These are phyloP conservation scores for Bolboschoenus planiculmis DNA, from an alignment of 176 grass and related monocot species.

Conservation along the genomic window DNA sequence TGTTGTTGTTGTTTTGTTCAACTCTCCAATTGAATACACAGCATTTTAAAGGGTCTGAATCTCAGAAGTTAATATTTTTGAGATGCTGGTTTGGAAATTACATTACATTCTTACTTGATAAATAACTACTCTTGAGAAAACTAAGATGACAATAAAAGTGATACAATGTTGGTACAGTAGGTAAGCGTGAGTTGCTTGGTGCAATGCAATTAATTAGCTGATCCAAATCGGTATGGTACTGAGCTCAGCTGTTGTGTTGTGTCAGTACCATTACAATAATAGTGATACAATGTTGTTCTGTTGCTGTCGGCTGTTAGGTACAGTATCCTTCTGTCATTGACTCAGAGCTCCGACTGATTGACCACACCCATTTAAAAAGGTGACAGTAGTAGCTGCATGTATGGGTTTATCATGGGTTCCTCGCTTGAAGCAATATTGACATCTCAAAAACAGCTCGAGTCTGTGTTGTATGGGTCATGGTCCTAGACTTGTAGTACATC, in stretches of 20 bases:
- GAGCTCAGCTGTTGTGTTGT: not conserved
- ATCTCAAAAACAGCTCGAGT: no score
- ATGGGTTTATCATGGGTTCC: no score
- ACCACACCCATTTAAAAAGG: no score
- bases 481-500: no score
- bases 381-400: no score
- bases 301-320: not conserved
- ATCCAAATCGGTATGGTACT: not conserved
- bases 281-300: not conserved
- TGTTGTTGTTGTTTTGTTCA: not conserved
- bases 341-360: not conserved
- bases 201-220: not conserved
- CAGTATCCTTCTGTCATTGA: not conserved
- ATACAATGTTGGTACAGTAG: not conserved
- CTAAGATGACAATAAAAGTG: no score
- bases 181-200: not conserved
- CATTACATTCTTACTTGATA: not conserved
- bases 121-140: not conserved
- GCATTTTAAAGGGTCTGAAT: no score
- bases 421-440: not conserved
- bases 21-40: not conserved
- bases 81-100: not conserved
- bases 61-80: no score
- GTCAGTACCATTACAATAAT: not conserved
- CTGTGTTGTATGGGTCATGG: no score